Conservation (phyloP, 23 red algal genomes). For the Gracilaria gracilis region DNA sequence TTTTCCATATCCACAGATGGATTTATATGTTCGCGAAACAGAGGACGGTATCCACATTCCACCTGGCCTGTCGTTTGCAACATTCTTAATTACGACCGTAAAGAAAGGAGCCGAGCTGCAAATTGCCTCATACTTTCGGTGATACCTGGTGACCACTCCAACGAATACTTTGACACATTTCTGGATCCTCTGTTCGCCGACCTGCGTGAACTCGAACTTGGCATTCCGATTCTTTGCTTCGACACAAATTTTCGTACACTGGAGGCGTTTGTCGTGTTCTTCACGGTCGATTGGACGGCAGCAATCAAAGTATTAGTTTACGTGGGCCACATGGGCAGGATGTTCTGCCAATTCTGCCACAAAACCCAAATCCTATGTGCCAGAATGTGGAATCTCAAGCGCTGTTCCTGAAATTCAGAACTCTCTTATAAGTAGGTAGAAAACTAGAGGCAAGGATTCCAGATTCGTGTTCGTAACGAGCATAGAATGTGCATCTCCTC, state of each 20-base stretch:
- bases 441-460: not conserved
- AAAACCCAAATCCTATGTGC: not conserved
- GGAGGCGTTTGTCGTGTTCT: not conserved
- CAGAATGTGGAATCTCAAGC: not conserved
- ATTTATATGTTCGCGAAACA: not conserved
- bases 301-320: constrained; percentile 1
- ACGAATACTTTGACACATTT: constrained; percentile 21
- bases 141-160: not conserved
- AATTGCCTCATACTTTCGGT: not conserved
- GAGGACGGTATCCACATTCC: not conserved
- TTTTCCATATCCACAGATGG: not conserved
- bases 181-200: not conserved
- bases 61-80: not conserved
- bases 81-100: not conserved
- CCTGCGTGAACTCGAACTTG: not conserved
- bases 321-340: not conserved
- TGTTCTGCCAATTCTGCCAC: constrained; percentile 10
- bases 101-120: not conserved
- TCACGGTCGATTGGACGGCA: constrained; percentile 20
- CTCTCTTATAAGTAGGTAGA: not conserved
- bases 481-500: not conserved
- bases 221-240: not conserved
- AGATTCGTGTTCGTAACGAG: not conserved
- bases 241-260: not conserved
- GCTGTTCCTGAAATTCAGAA: not conserved